phyloP scores from a whole-genome alignment of 768 basidiomycete genomes.

The Dentipellis fragilis region DNA sequence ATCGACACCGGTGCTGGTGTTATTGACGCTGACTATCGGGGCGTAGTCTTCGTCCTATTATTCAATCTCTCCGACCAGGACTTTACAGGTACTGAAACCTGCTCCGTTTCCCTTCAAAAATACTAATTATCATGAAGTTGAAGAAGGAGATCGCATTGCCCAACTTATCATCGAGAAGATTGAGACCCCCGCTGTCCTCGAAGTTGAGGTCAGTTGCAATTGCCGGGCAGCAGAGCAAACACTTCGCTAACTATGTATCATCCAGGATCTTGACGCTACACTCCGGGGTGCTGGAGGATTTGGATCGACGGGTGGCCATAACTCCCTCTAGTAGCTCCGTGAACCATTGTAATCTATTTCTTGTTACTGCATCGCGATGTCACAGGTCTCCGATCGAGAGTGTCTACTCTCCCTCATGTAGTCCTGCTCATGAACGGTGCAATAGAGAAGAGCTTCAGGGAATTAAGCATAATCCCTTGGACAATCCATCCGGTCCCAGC shows the following conservation, averaged over 20 bases:
- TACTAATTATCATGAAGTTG: conserved; percentile 37
- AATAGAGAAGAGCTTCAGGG: too few species aligned
- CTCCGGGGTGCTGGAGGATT: conserved; percentile 80
- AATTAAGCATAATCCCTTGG: too few species aligned
- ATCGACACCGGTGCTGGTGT: conserved; percentile 98
- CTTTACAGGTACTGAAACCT: conserved; percentile 53
- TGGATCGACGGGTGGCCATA: conserved; percentile 90
- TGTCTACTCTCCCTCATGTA: too few species aligned
- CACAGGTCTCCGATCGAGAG: too few species aligned
- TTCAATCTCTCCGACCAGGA: conserved; percentile 90
- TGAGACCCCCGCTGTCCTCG: conserved; percentile 72
- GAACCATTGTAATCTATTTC: too few species aligned
- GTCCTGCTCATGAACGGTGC: too few species aligned
- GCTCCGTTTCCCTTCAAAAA: background rate
- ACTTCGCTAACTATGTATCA: background rate
- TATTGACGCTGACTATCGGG: conserved; percentile 93
- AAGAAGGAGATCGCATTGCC: conserved; percentile 91
- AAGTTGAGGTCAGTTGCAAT: conserved; percentile 60
- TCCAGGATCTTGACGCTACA: conserved; percentile 77
- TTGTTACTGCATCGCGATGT: too few species aligned
- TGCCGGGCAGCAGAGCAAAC: background rate
- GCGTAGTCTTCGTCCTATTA: conserved; percentile 80
- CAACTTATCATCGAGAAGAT: conserved; percentile 92
- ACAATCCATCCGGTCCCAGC: too few species aligned
- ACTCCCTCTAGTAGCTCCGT: conserved; percentile 23